Base-by-base conservation (phyloP, 768 basidiomycete species). In the Lepiota brunneoincarnata region DNA sequence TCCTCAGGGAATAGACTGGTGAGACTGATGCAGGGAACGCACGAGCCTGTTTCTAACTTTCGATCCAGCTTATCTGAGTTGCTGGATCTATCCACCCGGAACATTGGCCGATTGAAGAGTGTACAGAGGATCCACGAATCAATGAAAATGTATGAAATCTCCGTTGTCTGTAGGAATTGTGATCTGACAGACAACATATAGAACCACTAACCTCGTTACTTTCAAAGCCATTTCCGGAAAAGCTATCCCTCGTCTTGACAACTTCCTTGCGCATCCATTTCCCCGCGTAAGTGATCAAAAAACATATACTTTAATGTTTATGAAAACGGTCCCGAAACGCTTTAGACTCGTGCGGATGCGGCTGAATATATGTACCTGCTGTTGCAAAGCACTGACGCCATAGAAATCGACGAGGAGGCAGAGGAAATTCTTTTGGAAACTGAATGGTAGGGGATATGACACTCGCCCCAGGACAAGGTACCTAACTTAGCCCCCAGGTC, bases 301-400 rank as follows among this genome's bases (percentile, higher is more conserved):
- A 35, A 67, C 49, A 49, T 50, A 39, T 59, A 42, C 41, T 57
- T 50, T 36, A 58, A 57, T 54, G 49, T 48, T 46, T 50, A 40
- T 43, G 28, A 43, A 24, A 26, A 56, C 39, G 40, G 38, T 57
- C 49, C 61, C 37, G 51, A 35, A 34, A 34, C 41, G 48, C 35
- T 34, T 24, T 59, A 96, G 93, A 75, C 94, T 52, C 85, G 94
- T 51, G 77, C 84, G 9, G 83, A 86, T 55, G 84, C 90, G 1
- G 90, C 92, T 2, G 94, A 96, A 67, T 82, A 87, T 58, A 67
- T 97, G 6, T 97, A 93, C 64, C 72, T 91, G 23, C 76, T 82
- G 14, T 67, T 95, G 34, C 89, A 93, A 65, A 82, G 82, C 60
- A 76, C 76, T 42, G 90, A 91, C 59, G 83, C 77, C 0, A 68